phyloP scores from a whole-genome alignment of 1,284 basidiomycete species.

The Leccinum holopus region DNA sequence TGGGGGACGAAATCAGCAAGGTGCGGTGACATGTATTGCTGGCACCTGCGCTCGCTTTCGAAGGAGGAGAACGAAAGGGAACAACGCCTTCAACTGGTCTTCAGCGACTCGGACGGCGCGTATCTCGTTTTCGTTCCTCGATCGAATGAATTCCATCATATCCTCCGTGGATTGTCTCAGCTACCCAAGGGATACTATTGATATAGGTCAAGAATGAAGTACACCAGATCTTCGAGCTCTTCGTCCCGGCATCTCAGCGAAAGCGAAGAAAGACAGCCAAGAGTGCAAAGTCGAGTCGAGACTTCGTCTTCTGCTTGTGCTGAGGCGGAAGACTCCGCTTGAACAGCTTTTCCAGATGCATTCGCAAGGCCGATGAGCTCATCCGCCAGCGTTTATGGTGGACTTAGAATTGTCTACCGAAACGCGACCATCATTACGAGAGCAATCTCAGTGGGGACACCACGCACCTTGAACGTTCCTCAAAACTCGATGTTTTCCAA shows the following conservation, averaged over 20 bases:
- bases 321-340: conserved; percentile 56
- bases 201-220: conserved; percentile 92
- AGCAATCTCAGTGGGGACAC: neutral
- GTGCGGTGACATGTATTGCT: conserved; percentile 3
- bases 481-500: conserved; percentile 89
- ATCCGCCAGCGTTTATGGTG: conserved; percentile 45
- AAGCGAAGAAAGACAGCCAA: conserved; percentile 87
- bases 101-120: neutral
- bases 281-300: conserved; percentile 63
- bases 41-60: neutral
- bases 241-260: conserved; percentile 83
- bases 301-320: conserved; percentile 33
- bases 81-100: too few relatives aligned
- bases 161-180: conserved; percentile 54
- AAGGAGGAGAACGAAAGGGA: neutral
- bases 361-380: conserved; percentile 55
- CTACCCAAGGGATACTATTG: conserved; percentile 76
- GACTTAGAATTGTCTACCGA: conserved; percentile 61
- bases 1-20: conserved; percentile 3
- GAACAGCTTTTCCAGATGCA: conserved; percentile 69
- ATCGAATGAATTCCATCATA: conserved; percentile 24
- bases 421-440: neutral
- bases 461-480: conserved; percentile 89
- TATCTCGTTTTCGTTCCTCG: neutral
- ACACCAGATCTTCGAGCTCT: conserved; percentile 93